These are phyloP conservation scores for Aspergillus brasiliensis DNA, from an alignment of 2,329 filamentous ascomycete genomes.

Conservation along the genomic window DNA sequence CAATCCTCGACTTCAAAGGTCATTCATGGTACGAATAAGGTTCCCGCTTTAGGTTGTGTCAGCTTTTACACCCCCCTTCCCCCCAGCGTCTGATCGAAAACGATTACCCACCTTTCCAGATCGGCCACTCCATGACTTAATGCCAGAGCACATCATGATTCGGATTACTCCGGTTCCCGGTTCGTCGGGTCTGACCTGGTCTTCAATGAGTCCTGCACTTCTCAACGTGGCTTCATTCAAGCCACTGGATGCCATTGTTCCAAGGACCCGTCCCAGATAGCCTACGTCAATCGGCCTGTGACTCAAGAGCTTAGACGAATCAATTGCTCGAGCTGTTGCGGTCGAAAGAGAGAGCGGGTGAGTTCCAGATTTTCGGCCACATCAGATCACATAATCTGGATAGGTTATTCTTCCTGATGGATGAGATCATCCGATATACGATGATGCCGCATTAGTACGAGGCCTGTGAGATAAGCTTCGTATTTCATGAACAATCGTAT, in stretches of 20 bases:
- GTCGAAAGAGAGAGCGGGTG: background rate
- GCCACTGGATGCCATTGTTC: background rate
- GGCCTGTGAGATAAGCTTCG: background rate
- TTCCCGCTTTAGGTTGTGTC: background rate
- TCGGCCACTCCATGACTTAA: background rate
- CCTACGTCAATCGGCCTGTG: background rate
- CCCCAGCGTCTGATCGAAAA: background rate
- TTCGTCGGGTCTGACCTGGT: background rate
- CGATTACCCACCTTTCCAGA: background rate
- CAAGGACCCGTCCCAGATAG: background rate
- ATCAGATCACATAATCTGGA: background rate
- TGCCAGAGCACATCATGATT: background rate
- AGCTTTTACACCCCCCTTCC: background rate
- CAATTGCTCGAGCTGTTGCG: background rate
- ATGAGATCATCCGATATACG: background rate
- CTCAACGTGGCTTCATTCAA: background rate
- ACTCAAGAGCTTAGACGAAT: background rate
- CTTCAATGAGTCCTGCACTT: background rate
- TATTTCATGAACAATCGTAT: background rate
- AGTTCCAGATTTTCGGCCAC: background rate
- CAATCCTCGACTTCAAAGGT: background rate
- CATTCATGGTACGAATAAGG: background rate
- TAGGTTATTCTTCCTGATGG: background rate
- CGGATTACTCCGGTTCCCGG: background rate
- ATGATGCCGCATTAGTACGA: background rate